phyloP scores from a whole-genome alignment of 2,329 filamentous ascomycete genomes.

The Arthroderma sp. region DNA sequence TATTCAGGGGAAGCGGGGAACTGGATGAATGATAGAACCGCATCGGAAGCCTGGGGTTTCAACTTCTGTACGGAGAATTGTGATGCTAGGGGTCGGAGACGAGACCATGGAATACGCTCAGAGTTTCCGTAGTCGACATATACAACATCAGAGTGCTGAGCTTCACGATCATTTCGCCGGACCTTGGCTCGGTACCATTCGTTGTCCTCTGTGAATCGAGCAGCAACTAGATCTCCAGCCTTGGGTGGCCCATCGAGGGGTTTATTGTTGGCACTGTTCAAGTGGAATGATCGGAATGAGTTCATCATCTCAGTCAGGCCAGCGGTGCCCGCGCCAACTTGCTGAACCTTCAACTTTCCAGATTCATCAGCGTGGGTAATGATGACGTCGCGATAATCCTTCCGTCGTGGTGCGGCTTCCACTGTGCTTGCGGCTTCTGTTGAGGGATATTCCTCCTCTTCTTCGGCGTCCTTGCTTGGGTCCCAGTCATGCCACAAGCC shows the following conservation, averaged over 20 bases:
- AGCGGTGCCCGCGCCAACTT: constrained; percentile 74
- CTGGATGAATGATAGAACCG: constrained; percentile 76
- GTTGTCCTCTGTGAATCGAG: constrained; percentile 76
- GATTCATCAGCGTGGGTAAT: constrained; percentile 79
- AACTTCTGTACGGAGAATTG: constrained; percentile 74
- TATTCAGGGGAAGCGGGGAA: constrained; percentile 75
- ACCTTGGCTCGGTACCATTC: constrained; percentile 92
- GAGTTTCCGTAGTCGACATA: constrained; percentile 97
- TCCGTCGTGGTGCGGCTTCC: constrained; percentile 50
- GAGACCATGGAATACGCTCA: constrained; percentile 74
- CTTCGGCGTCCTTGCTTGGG: constrained; percentile 66
- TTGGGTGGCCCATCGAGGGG: constrained; percentile 66
- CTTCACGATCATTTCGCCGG: constrained; percentile 80
- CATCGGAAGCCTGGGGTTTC: constrained; percentile 75
- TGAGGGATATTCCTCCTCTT: constrained; percentile 37
- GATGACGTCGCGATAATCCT: constrained; percentile 87
- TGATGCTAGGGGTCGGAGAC: constrained; percentile 63
- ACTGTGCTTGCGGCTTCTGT: constrained; percentile 38
- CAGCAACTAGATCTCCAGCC: constrained; percentile 79
- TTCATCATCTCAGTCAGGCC: constrained; percentile 79
- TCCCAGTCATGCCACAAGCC: constrained; percentile 92
- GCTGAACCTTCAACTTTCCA: constrained; percentile 78
- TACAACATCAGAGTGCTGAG: constrained; percentile 76
- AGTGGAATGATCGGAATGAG: constrained; percentile 80
- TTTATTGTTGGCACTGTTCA: constrained; percentile 67